phyloP scores from a whole-genome alignment of 768 basidiomycete species.

The Clavaria fumosa region DNA sequence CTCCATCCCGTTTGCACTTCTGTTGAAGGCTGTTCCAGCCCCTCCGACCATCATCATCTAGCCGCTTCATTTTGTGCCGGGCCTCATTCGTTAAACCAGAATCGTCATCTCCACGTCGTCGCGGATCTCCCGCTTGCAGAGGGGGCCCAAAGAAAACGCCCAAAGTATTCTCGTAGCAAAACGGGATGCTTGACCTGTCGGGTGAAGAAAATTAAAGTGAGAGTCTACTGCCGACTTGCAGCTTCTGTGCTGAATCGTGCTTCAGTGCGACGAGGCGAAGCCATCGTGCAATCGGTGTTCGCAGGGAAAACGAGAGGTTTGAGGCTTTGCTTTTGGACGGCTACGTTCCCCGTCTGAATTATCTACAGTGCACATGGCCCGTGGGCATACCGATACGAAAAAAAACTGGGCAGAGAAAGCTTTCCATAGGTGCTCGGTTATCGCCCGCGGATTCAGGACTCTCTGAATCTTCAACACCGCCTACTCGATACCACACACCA shows the following conservation, averaged over 20 bases:
- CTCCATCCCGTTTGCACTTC: too few relatives aligned
- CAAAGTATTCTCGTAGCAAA: conserved; percentile 89
- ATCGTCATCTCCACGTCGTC: conserved; percentile 33
- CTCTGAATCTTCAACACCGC: conserved; percentile 59
- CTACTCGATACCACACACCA: conserved; percentile 51
- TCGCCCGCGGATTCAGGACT: conserved; percentile 66
- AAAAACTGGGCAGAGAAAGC: conserved; percentile 42
- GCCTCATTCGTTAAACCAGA: too few relatives aligned
- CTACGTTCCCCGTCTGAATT: conserved; percentile 4
- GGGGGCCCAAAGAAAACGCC: conserved; percentile 51
- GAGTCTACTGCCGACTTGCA: conserved; percentile 15
- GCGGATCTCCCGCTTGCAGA: conserved; percentile 35
- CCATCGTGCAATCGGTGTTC: conserved; percentile 78
- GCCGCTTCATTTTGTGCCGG: too few relatives aligned
- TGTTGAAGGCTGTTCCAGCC: too few relatives aligned
- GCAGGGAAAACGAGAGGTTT: conserved; percentile 71
- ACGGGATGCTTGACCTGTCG: conserved; percentile 91
- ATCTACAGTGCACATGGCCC: conserved; percentile 65
- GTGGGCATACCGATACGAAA: conserved; percentile 62
- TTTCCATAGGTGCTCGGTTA: conserved; percentile 50
- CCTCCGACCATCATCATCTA: too few relatives aligned
- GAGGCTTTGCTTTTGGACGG: conserved; percentile 16
- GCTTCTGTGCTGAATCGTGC: too few relatives aligned
- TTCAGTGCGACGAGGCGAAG: conserved; percentile 80
- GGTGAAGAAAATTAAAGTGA: conserved; percentile 92